These are phyloP conservation scores for Hypholoma fasciculare DNA, from an alignment of 768 basidiomycete genomes.

Conservation along the genomic window DNA sequence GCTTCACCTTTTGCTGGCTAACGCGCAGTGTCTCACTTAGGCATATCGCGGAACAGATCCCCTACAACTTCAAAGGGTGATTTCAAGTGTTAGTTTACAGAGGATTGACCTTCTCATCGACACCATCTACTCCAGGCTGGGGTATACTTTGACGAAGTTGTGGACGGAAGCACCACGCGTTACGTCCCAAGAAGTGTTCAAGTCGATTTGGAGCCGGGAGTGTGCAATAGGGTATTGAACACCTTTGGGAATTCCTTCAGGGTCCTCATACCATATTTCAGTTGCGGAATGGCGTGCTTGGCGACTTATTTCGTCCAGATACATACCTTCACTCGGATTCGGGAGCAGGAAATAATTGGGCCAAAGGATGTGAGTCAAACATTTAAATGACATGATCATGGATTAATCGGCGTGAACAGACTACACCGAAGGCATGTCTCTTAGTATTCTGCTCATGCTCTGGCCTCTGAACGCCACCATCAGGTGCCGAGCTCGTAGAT, in stretches of 20 bases:
- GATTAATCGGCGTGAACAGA: constrained; percentile 37
- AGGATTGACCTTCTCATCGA: background rate
- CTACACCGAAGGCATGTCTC: constrained; percentile 78
- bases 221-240: constrained; percentile 70
- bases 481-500: constrained; percentile 91
- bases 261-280: constrained; percentile 22
- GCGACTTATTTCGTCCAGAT: constrained; percentile 82
- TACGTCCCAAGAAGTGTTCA: constrained; percentile 91
- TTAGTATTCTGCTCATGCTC: background rate
- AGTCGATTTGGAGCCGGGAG: constrained; percentile 87
- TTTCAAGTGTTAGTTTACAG: constrained; percentile 11
- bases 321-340: constrained; percentile 68
- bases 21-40: constrained; percentile 32
- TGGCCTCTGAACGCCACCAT: background rate
- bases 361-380: constrained; percentile 80
- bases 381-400: background rate
- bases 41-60: constrained; percentile 73
- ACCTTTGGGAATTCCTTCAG: background rate
- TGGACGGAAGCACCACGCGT: constrained; percentile 46
- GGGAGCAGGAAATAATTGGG: constrained; percentile 93
- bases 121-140: constrained; percentile 49
- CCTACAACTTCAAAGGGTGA: constrained; percentile 71
- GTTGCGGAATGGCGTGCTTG: constrained; percentile 70
- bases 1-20: background rate
- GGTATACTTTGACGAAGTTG: constrained; percentile 80